A percentile compares a stretch with the other conserved stretches of the same genome.
Evolutionary conservation across 129 eudicot species (phyloP).

Genomic region (Lactuca sativa): DNA sequence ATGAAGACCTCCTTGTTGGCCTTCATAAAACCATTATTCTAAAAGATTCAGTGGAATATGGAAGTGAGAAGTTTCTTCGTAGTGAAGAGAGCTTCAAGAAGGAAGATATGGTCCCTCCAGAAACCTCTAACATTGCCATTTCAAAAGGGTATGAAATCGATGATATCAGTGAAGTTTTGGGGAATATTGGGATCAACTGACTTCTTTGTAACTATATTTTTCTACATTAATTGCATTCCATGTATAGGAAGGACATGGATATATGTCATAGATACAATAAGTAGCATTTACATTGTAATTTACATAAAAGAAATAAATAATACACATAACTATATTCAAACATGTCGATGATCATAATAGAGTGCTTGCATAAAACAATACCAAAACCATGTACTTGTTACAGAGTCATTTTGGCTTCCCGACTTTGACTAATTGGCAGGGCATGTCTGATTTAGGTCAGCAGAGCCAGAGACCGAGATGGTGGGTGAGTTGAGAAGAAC

Average conservation of each 20-base stretch:
- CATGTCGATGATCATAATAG: neutral
- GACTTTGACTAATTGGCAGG: too few species aligned
- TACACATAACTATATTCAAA: conserved; percentile 14
- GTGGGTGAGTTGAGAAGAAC: too few species aligned
- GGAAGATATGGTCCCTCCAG: conserved; percentile 50
- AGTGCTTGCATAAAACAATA: too few species aligned
- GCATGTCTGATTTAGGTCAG: too few species aligned
- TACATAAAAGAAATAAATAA: conserved; percentile 2
- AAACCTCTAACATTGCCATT: conserved; percentile 43
- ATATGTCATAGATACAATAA: conserved; percentile 31
- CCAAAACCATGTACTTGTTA: too few species aligned
- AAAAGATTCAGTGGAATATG: conserved; percentile 48
- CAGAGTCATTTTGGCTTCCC: too few species aligned
- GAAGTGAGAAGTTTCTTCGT: conserved; percentile 53
- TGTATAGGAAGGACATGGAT: conserved; percentile 17
- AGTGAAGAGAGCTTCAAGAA: conserved; percentile 52
- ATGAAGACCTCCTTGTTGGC: conserved; percentile 67
- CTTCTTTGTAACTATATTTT: conserved; percentile 20
- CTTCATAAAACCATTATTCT: conserved; percentile 73
- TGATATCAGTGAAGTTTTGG: conserved; percentile 55
- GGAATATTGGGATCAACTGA: conserved; percentile 47
- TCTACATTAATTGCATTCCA: conserved; percentile 19
- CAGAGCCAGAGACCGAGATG: too few species aligned
- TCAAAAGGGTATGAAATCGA: conserved; percentile 58
- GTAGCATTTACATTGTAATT: conserved; percentile 23